Evolutionary conservation across 257 asterid species (phyloP).

Genomic region (Scutellaria barbata): DNA sequence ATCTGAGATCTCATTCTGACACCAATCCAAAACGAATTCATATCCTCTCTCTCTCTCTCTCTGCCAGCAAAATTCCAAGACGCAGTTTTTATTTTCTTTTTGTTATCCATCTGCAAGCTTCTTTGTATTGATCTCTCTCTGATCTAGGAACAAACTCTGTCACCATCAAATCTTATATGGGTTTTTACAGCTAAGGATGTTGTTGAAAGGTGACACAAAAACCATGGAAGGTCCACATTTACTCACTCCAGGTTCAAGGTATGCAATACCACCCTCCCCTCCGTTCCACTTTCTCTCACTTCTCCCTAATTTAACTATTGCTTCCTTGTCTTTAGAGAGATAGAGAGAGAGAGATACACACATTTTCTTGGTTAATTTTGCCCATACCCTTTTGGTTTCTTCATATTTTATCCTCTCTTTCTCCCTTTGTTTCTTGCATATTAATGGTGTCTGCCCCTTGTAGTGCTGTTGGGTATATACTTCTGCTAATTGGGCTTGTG

Average conservation of each 20-base stretch:
- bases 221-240: constrained; percentile 77
- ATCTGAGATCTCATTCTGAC: constrained; percentile 91
- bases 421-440: constrained; percentile 36
- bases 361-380: constrained; percentile 41
- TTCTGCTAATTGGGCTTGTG: constrained; percentile 54
- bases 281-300: constrained; percentile 78
- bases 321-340: constrained; percentile 47
- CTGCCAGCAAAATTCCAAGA: constrained; percentile 49
- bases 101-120: constrained; percentile 54
- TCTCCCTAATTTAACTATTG: constrained; percentile 53
- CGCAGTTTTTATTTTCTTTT: constrained; percentile 42
- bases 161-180: constrained; percentile 77
- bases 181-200: constrained; percentile 88
- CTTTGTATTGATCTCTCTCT: constrained; percentile 54
- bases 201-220: constrained; percentile 61
- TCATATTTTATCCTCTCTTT: constrained; percentile 32
- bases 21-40: constrained; percentile 49
- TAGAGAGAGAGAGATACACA: constrained; percentile 25
- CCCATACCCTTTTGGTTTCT: constrained; percentile 79
- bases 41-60: constrained; percentile 3
- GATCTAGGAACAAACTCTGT: constrained; percentile 95
- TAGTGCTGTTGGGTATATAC: constrained; percentile 66
- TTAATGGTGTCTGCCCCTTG: constrained; percentile 82
- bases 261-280: constrained; percentile 44
- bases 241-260: constrained; percentile 90